Percentiles rank a stretch among this genome's conserved stretches.
phyloP scores from a whole-genome alignment of 2,329 filamentous ascomycete species.

The Neonectria magnoliae region DNA sequence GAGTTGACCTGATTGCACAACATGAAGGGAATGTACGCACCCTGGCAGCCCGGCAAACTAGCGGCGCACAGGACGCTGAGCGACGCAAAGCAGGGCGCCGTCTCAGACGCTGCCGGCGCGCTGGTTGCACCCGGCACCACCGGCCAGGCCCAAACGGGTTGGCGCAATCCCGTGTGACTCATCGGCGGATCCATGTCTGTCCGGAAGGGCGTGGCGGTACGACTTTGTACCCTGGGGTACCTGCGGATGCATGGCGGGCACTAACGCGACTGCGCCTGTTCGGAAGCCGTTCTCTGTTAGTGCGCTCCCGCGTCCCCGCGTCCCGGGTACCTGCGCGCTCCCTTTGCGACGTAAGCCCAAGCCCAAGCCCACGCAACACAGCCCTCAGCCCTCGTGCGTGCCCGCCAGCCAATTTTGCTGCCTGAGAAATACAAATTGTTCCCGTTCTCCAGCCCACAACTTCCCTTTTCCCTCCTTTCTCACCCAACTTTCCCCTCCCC shows the following conservation, averaged over 20 bases:
- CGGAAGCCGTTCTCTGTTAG: constrained; percentile 23
- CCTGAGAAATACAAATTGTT: constrained; percentile 59
- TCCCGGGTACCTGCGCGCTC: constrained; percentile 25
- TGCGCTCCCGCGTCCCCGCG: constrained; percentile 29
- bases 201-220: constrained; percentile 37
- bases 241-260: constrained; percentile 5
- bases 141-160: constrained; percentile 45
- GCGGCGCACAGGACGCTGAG: constrained; percentile 3
- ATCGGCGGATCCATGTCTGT: constrained; percentile 45
- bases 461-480: constrained; percentile 46
- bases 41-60: neutral
- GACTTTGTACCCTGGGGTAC: constrained; percentile 25
- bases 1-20: neutral
- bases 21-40: neutral
- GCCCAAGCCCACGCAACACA: constrained; percentile 33
- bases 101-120: constrained; percentile 36
- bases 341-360: neutral
- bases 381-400: constrained; percentile 34
- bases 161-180: constrained; percentile 48
- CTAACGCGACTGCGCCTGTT: constrained; percentile 21
- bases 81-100: constrained; percentile 30
- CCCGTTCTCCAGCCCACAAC: constrained; percentile 40
- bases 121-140: constrained; percentile 28
- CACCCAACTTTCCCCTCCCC: constrained; percentile 44
- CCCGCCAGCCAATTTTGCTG: constrained; percentile 46